Evolutionary conservation across 1,139 yeast species (phyloP), one percentile per base, ranked within the genome.

Genomic region (Geotrichum fermentans): DNA sequence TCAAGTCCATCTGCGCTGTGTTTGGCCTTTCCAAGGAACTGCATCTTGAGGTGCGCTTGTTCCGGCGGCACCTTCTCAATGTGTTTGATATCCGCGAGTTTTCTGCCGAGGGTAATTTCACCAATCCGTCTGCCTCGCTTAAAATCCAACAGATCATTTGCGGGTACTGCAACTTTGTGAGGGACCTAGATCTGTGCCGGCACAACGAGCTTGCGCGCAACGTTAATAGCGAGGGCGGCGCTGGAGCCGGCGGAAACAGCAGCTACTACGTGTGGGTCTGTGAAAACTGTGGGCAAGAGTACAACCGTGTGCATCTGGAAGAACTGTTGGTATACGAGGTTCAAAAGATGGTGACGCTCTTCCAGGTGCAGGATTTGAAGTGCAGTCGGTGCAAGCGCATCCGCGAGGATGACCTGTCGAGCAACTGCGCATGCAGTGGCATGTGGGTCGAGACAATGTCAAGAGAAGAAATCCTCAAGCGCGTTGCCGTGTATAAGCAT

Each of bases 401-500:
- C 50, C 79, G 80, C 58, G 79, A 78, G 34, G 82, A 79, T 58
- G 83, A 84, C 56, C 73, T 94, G 77, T 78, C 89, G 43, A 73
- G 73, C 30, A 81, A 82, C 64, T 94, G 98, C 66, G 70, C 76
- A 34, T 94, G 98, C 64, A 89, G 98, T 0, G 98, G 99, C 2
- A 65, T 69, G 32, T 92, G 96, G 96, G 69, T 67, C 1, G 83
- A 80, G 16, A 45, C 49, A 6, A 26, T 49, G 28, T 63, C 73
- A 11, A 69, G 73, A 46, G 67, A 63, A 2, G 75, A 73, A 0
- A 63, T 88, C 5, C 68, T 71, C 29, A 69, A 69, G 45, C 71
- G 71, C 47, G 60, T 82, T 5, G 67, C 66, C 11, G 72, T 80
- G 0, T 86, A 76, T 63, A 68, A 68, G 22, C 81, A 78, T 51